Base-by-base conservation (phyloP, 1,284 basidiomycete genomes). In the Sphaerobolus stellatus region DNA sequence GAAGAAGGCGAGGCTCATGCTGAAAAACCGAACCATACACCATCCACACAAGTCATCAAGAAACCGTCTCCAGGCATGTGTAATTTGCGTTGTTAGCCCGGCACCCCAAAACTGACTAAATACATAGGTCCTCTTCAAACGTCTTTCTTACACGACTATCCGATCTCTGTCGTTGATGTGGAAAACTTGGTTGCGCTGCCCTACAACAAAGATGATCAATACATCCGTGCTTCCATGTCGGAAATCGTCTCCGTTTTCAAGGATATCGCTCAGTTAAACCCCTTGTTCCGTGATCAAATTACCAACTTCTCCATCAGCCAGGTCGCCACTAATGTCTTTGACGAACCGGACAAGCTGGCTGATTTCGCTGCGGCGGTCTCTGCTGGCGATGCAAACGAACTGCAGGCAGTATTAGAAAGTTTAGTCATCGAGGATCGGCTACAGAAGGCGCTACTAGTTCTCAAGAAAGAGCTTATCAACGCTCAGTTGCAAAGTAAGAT, bases 381-480 rank as follows among this genome's bases (percentile, higher is more conserved):
- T 0, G 90, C 90, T 0, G 94, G 94, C 44, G 92, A 96, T 61
- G 89, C 94, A 14, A 76, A 83, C 58, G 96, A 98, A 68, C 79
- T 98, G 34, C 97, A 99, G 71, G 92, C 93, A 56, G 94, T 99
- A 0, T 79, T 99, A 29, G 94, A 98, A 71, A 86, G 86, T 57
- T 80, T 93, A 20, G 81, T 83, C 11, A 86, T 99, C 36, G 91
- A 94, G 58, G 95, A 98, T 59, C 81, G 97, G 13, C 76, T 99
- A 20, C 88, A 92, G 59, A 96, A 96, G 71, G 90, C 94, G 0
- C 76, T 98, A 9, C 73, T 95, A 25, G 94, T 99, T 2, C 81
- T 99, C 61, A 98, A 98, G 80, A 98, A 98, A 75, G 96, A 99
- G 71, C 82, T 98, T 33, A 97, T 98, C 74, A 98, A 98, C 64